Evolutionary conservation across 208 protist genomes (phyloP), one percentile per base, ranked within the genome.

Genomic region (Leishmania turanica): DNA sequence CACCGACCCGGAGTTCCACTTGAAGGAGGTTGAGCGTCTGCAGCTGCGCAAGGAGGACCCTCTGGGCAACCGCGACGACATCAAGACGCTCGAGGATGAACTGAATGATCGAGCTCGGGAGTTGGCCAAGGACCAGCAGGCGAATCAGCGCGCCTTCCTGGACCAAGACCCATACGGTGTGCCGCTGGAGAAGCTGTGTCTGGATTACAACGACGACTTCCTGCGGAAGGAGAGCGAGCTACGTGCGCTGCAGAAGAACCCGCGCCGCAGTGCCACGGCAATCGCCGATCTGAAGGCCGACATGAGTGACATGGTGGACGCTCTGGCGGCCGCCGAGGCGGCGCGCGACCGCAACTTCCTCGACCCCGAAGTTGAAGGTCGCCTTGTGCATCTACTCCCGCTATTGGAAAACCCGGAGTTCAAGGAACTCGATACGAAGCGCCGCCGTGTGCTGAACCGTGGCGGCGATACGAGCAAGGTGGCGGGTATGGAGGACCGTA

Each of bases 131-230:
- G 31, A 85, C n/a, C 70, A 81, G 66, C 68, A 90, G 70, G 72
- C 78, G 31, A 83, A 90, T 56, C 78, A 87, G 54, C 90, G 91
- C 64, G 82, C 75, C 72, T 95, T 91, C 71, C 81, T 96, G 9
- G 91, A 95, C 70, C 86, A 80, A 7, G 86, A 92, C 75, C 91
- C 90, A 21, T 88, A 90, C 60, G 93, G 93, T 47, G 80, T 96
- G 65, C 91, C 91, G 34, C 80, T 95, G 40, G 87, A 92, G 64
- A 75, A 90, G 37, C 89, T 96, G 21, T 77, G 85, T n/a, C 81
- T 96, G n/a, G 89, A 94, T 58, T 87, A 86, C 81, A 87, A 93
- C 83, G 82, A 91, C 58, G 88, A 89, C 8, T 95, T 84, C 65
- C 65, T 87, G 27, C 60, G 53, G 27, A 79, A 90, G 69, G 93